Conservation (phyloP, 148 eudicot genomes). For the Hydrangea macrophylla region DNA sequence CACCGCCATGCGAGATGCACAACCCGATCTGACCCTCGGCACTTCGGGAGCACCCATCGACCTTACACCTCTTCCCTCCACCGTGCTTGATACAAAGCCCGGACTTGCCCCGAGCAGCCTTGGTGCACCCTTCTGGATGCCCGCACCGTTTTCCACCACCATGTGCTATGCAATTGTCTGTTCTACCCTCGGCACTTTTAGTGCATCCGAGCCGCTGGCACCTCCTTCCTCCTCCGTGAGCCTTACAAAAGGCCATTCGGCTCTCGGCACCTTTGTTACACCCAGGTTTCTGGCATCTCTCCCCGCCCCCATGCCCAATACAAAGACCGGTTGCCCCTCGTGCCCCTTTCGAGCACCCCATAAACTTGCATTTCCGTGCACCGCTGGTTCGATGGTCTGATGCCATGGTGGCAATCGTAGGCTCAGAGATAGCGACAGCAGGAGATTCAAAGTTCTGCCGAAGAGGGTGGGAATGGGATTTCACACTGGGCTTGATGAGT, state of each 20-base stretch:
- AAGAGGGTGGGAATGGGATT: slow-evolving; percentile 34
- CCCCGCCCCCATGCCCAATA: slow-evolving; percentile 93
- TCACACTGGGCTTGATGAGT: slow-evolving; percentile 22
- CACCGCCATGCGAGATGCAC: slow-evolving; percentile 97
- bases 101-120: slow-evolving; percentile 92
- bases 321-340: slow-evolving; percentile 90
- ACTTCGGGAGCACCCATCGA: slow-evolving; percentile 76
- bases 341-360: slow-evolving; percentile 82
- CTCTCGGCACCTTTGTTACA: slow-evolving; percentile 93
- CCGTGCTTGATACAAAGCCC: slow-evolving; percentile 93
- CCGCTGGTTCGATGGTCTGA: slow-evolving; percentile 41
- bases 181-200: slow-evolving; percentile 90
- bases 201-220: slow-evolving; percentile 88
- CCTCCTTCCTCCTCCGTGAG: slow-evolving; percentile 94
- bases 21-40: slow-evolving; percentile 91
- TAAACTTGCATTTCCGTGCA: slow-evolving; percentile 57
- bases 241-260: slow-evolving; percentile 85
- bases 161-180: slow-evolving; percentile 88
- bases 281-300: slow-evolving; percentile 86
- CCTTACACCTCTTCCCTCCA: slow-evolving; percentile 88
- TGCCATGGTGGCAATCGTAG: slow-evolving; percentile 33
- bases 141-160: slow-evolving; percentile 89
- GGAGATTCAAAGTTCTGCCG: slow-evolving; percentile 69
- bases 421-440: slow-evolving; percentile 46
- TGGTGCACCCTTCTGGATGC: slow-evolving; percentile 63